Evolutionary conservation across 306 rosid species (phyloP).

Genomic region (Rosa persica): DNA sequence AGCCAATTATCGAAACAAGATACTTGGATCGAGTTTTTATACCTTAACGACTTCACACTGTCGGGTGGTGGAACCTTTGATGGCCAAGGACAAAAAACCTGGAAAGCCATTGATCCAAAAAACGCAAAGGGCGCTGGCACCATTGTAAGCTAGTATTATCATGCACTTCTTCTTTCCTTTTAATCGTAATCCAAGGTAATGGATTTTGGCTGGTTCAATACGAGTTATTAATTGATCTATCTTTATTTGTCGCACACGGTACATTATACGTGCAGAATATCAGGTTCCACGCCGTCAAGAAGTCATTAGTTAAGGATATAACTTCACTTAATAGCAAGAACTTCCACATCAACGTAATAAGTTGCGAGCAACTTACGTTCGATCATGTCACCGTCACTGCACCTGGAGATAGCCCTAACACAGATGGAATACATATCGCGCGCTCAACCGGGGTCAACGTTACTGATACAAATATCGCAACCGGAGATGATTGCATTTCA

Average conservation of each 20-base stretch:
- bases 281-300: conserved; percentile 19
- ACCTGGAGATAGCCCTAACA: not conserved
- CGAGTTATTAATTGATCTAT: not conserved
- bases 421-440: conserved; percentile 55
- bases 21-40: conserved; percentile 35
- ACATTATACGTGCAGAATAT: conserved; percentile 36
- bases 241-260: not conserved
- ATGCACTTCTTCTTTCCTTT: not conserved
- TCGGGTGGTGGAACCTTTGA: conserved; percentile 48
- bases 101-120: conserved; percentile 28
- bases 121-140: not conserved
- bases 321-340: conserved; percentile 1
- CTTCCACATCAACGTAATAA: not conserved
- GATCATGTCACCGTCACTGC: not conserved
- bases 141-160: conserved; percentile 1
- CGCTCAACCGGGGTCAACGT: conserved; percentile 40
- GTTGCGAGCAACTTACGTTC: not conserved
- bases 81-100: conserved; percentile 41
- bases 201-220: not conserved
- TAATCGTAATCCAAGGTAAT: not conserved
- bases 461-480: conserved; percentile 25
- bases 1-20: not conserved
- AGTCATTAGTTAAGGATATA: not conserved
- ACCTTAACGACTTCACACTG: conserved; percentile 30
- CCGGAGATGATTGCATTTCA: conserved; percentile 58